Percentiles rank a stretch among this genome's conserved stretches.
These are phyloP conservation scores for Penicillium palitans DNA, from an alignment of 2,329 filamentous ascomycete genomes.

Conservation along the genomic window DNA sequence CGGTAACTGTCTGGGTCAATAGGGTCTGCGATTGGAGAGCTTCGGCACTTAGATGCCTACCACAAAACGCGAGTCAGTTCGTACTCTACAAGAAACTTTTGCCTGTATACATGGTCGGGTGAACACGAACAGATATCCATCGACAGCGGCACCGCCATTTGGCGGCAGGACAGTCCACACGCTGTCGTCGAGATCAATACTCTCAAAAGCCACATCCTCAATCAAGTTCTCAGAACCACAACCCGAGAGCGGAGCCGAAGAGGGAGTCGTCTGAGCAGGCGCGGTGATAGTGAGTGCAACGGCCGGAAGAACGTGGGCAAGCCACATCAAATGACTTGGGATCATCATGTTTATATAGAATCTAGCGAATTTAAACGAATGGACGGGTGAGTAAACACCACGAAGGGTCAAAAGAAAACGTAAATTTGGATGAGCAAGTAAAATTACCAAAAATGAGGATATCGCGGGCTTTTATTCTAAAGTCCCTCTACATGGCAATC, in stretches of 20 bases:
- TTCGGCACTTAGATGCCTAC: neutral
- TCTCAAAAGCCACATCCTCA: neutral
- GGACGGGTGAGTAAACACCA: constrained; percentile 5
- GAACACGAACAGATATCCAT: constrained; percentile 2
- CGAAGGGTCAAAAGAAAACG: neutral
- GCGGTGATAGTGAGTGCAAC: constrained; percentile 1
- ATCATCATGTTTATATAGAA: neutral
- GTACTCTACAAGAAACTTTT: neutral
- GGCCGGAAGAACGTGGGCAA: constrained; percentile 2
- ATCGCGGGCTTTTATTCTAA: neutral
- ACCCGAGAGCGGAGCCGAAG: neutral
- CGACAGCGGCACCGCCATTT: neutral
- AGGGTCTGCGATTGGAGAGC: neutral
- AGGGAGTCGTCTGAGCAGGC: neutral
- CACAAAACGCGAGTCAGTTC: neutral
- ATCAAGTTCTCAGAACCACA: constrained; percentile 3
- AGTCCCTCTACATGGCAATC: neutral
- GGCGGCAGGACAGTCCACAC: neutral
- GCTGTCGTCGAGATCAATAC: neutral
- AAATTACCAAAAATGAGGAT: neutral
- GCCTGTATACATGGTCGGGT: neutral
- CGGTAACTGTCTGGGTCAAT: neutral
- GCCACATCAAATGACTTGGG: constrained; percentile 2
- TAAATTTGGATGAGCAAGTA: neutral
- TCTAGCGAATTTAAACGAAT: constrained; percentile 2